phyloP scores from a whole-genome alignment of 208 protist species.

The Trypanosoma rangeli region DNA sequence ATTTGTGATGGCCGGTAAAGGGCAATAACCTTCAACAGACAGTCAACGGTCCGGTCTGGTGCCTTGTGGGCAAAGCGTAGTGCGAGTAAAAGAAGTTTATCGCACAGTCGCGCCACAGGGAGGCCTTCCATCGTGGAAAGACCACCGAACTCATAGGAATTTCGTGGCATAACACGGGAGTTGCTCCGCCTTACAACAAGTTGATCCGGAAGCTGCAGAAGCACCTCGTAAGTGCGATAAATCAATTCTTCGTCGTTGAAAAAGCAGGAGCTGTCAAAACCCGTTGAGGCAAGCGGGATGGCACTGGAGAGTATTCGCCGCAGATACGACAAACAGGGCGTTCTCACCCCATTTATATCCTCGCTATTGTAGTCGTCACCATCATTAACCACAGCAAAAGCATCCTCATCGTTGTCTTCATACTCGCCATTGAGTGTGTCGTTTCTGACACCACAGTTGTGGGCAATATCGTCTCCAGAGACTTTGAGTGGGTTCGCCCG shows the following conservation, averaged over 20 bases:
- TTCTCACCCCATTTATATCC: not conserved
- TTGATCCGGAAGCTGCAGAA: slow-evolving; percentile 22
- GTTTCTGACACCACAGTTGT: not conserved
- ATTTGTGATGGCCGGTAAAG: slow-evolving; percentile 10
- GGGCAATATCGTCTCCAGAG: not conserved
- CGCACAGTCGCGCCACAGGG: slow-evolving; percentile 5
- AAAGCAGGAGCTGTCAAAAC: slow-evolving; percentile 17
- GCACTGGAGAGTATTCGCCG: not conserved
- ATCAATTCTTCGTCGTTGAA: slow-evolving; percentile 15
- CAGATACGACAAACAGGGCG: not conserved
- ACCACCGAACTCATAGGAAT: not conserved
- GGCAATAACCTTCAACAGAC: slow-evolving; percentile 15
- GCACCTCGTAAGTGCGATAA: slow-evolving; percentile 11
- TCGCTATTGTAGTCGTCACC: not conserved
- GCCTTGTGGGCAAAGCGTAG: slow-evolving; percentile 2
- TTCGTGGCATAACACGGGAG: not conserved
- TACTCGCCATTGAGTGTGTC: not conserved
- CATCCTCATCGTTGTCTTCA: not conserved
- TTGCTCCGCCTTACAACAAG: not conserved
- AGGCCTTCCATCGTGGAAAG: slow-evolving; percentile 6
- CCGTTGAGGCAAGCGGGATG: not conserved
- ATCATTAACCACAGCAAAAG: not conserved
- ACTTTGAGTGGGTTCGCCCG: not conserved
- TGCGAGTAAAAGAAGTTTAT: slow-evolving; percentile 23
- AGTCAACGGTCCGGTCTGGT: slow-evolving; percentile 6